These are phyloP conservation scores for Phlebiopsis gigantea DNA, from an alignment of 768 basidiomycete species.

Conservation along the genomic window DNA sequence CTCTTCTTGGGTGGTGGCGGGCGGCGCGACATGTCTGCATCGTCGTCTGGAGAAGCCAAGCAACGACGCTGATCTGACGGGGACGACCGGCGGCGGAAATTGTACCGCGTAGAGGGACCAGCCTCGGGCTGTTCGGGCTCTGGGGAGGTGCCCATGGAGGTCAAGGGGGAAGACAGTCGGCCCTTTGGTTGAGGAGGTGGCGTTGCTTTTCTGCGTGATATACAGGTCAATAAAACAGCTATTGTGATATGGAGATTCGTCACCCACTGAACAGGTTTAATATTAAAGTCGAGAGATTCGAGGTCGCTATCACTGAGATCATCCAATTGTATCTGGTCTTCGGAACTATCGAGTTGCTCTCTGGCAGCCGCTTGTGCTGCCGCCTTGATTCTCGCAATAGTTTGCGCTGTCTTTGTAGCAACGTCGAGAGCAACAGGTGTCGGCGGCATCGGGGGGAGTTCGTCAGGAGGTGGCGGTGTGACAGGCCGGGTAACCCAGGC, in stretches of 20 bases:
- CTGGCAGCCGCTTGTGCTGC: slow-evolving; percentile 40
- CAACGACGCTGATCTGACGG: not conserved
- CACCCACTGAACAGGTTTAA: not conserved
- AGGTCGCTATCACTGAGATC: slow-evolving; percentile 4
- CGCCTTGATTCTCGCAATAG: slow-evolving; percentile 64
- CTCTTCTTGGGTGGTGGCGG: slow-evolving; percentile 12
- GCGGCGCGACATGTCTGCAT: not conserved
- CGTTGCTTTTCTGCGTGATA: not conserved
- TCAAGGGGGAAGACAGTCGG: not conserved
- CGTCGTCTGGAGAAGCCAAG: slow-evolving; percentile 2
- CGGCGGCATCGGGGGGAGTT: slow-evolving; percentile 20
- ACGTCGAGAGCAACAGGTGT: slow-evolving; percentile 29
- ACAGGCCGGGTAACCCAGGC: slow-evolving; percentile 17
- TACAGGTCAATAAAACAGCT: not conserved
- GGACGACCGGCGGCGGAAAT: slow-evolving; percentile 16
- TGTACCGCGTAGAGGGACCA: slow-evolving; percentile 15
- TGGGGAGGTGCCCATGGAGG: not conserved
- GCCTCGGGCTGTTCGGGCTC: not conserved
- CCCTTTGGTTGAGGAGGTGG: not conserved
- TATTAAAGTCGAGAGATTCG: not conserved
- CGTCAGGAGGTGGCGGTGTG: slow-evolving; percentile 21
- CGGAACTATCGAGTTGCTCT: slow-evolving; percentile 29
- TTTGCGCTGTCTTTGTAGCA: slow-evolving; percentile 43
- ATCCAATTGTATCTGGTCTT: slow-evolving; percentile 34
- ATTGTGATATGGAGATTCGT: not conserved